Conservation (phyloP, 768 basidiomycete genomes). For the Serendipita sp. region DNA sequence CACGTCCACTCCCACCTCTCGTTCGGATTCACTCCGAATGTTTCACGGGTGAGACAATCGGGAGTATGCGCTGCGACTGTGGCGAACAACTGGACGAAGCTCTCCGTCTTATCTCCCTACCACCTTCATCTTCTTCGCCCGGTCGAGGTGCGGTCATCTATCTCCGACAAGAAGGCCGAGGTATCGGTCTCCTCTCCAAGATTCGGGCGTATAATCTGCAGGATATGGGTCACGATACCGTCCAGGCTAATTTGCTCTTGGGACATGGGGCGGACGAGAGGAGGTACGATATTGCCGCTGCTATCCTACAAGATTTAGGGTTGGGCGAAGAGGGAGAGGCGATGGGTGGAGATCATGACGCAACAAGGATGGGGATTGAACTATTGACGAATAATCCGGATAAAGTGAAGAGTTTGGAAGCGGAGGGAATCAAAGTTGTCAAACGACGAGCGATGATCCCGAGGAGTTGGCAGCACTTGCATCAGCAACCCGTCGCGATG, state of each 20-base stretch:
- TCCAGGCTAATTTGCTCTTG: slow-evolving; percentile 87
- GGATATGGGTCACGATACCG: slow-evolving; percentile 97
- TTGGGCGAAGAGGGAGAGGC: slow-evolving; percentile 20
- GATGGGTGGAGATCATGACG: slow-evolving; percentile 1
- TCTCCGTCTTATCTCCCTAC: slow-evolving; percentile 70
- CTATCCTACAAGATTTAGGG: slow-evolving; percentile 76
- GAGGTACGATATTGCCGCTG: slow-evolving; percentile 79
- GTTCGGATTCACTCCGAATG: slow-evolving; percentile 97
- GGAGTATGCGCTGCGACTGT: slow-evolving; percentile 97
- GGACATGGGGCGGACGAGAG: slow-evolving; percentile 91
- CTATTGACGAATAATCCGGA: slow-evolving; percentile 96
- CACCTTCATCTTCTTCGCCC: slow-evolving; percentile 41
- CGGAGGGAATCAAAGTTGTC: slow-evolving; percentile 60
- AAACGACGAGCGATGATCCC: slow-evolving; percentile 94
- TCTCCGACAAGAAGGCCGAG: slow-evolving; percentile 91
- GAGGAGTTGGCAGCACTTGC: slow-evolving; percentile 51
- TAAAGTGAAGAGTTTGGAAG: slow-evolving; percentile 75
- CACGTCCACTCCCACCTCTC: slow-evolving; percentile 43
- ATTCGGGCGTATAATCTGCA: slow-evolving; percentile 96
- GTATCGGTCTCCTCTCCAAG: slow-evolving; percentile 90
- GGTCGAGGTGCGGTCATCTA: slow-evolving; percentile 90
- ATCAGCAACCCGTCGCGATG: not conserved
- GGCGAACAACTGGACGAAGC: slow-evolving; percentile 98
- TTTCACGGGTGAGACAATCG: slow-evolving; percentile 95
- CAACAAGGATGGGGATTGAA: slow-evolving; percentile 29